These are phyloP conservation scores for Malus asiatica DNA, from an alignment of 306 rosid species.

Conservation along the genomic window DNA sequence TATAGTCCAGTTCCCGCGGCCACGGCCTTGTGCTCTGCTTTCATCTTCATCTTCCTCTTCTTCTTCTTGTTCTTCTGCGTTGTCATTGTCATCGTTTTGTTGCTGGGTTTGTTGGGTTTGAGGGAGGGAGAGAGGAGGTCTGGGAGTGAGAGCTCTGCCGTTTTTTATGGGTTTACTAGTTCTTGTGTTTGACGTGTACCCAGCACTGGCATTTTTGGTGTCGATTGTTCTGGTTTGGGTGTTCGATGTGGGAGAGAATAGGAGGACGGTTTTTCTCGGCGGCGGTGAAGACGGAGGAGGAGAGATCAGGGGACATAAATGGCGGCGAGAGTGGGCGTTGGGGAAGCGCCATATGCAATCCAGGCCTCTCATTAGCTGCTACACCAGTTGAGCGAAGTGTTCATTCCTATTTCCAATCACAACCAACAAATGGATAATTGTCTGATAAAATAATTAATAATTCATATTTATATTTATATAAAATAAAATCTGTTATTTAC, in stretches of 20 bases:
- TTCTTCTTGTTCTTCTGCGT: background rate
- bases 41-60: constrained; percentile 21
- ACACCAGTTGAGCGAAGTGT: background rate
- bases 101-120: constrained; percentile 14
- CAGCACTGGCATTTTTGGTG: background rate
- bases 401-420: background rate
- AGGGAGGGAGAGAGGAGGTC: constrained; percentile 24
- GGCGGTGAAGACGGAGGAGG: constrained; percentile 14
- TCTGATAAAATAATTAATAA: background rate
- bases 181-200: background rate
- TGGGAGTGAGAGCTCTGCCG: background rate
- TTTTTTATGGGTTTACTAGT: background rate
- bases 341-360: constrained; percentile 28
- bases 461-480: background rate
- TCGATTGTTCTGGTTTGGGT: background rate
- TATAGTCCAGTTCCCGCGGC: constrained; percentile 36
- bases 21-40: constrained; percentile 13
- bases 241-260: constrained; percentile 2
- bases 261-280: background rate
- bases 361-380: constrained; percentile 38
- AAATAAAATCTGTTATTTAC: background rate
- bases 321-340: constrained; percentile 8
- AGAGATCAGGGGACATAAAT: constrained; percentile 12
- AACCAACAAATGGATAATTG: background rate
- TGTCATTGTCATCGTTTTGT: background rate